phyloP scores from a whole-genome alignment of 257 asterid species.

The Cruciata laevipes region DNA sequence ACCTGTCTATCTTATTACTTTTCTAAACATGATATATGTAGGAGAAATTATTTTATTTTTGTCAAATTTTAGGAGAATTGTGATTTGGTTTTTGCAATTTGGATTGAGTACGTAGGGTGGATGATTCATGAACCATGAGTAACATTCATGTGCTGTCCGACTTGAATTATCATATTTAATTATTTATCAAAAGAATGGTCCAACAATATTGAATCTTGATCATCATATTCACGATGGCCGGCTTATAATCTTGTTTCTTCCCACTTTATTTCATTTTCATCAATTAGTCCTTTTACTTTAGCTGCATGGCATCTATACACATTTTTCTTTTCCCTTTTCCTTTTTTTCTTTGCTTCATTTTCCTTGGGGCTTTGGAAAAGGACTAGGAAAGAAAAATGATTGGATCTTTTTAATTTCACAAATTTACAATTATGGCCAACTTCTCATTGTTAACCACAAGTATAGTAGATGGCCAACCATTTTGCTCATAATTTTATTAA shows the following conservation, averaged over 20 bases:
- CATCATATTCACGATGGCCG: not conserved
- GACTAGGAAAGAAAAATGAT: not conserved
- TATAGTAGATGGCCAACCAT: not conserved
- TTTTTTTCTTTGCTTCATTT: not conserved
- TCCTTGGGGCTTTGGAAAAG: not conserved
- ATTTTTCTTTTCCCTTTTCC: not conserved
- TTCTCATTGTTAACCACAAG: not conserved
- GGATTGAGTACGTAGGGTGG: not conserved
- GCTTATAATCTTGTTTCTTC: not conserved
- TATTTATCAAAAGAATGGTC: not conserved
- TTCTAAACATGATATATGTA: no score
- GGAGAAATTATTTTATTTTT: no score
- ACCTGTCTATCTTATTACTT: no score
- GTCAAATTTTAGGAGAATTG: no score
- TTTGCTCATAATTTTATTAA: no score
- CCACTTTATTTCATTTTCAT: not conserved
- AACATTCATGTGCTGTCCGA: not conserved
- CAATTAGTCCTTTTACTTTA: not conserved
- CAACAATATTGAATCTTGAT: not conserved
- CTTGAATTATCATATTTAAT: not conserved
- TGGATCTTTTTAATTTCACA: not conserved
- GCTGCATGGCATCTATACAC: not conserved
- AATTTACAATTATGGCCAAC: not conserved
- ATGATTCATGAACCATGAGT: no score
- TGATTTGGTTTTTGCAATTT: not conserved